phyloP scores from a whole-genome alignment of 139 green algal species.

The Edaphochlamys debaryana region DNA sequence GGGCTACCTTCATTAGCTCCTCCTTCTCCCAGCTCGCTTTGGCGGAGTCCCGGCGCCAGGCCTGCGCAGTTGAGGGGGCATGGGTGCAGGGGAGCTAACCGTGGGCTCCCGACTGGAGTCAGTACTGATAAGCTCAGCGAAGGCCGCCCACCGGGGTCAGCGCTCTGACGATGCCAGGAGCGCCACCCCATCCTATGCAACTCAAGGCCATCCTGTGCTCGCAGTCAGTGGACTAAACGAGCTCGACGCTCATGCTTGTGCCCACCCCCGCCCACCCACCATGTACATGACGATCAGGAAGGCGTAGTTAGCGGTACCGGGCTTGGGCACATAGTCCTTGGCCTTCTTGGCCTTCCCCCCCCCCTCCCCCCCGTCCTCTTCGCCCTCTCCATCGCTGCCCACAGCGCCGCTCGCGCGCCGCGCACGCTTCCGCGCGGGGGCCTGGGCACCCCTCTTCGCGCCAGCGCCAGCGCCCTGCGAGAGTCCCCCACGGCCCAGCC shows the following conservation, averaged over 20 bases:
- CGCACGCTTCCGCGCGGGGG: neutral
- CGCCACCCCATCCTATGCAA: too few relatives aligned
- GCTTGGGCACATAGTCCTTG: conserved; percentile 69
- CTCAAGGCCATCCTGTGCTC: too few relatives aligned
- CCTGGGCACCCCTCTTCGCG: neutral
- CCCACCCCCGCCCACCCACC: neutral
- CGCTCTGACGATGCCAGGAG: too few relatives aligned
- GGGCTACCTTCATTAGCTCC: conserved; percentile 66
- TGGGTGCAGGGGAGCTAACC: too few relatives aligned
- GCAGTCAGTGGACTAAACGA: too few relatives aligned
- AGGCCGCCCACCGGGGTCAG: too few relatives aligned
- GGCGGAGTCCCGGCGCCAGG: neutral
- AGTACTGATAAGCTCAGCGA: too few relatives aligned
- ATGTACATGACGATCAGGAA: conserved; percentile 74
- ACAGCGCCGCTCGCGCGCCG: neutral
- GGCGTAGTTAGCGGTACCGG: conserved; percentile 76
- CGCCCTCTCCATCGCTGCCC: neutral
- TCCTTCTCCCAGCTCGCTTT: conserved; percentile 54
- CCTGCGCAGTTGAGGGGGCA: neutral
- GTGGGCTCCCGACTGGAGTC: too few relatives aligned
- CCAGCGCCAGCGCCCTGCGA: neutral
- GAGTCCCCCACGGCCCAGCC: neutral
- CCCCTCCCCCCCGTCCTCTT: neutral
- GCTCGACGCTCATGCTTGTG: neutral
- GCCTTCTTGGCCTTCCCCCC: conserved; percentile 24